These are phyloP conservation scores for Pseudofabraea citricarpa DNA, from an alignment of 2,329 filamentous ascomycete species.

Conservation along the genomic window DNA sequence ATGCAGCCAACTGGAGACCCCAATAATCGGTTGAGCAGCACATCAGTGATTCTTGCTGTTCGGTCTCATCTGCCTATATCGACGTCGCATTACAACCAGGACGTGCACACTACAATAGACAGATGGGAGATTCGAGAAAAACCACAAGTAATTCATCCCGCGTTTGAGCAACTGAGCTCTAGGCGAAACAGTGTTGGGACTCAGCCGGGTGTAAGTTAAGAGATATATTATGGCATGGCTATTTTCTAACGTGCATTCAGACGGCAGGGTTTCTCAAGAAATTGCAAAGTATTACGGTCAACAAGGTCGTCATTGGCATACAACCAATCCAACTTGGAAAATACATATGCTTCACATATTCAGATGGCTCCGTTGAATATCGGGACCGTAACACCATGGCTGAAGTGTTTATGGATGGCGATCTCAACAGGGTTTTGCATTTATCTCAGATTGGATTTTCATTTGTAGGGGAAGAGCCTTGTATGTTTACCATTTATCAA, in stretches of 20 bases:
- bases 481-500: constrained; percentile 35
- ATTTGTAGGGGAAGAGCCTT: constrained; percentile 61
- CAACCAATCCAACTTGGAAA: constrained; percentile 67
- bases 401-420: constrained; percentile 59
- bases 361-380: constrained; percentile 78
- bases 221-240: constrained; percentile 3
- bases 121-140: constrained; percentile 74
- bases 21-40: constrained; percentile 15
- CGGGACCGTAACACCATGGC: constrained; percentile 71
- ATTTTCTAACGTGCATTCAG: constrained; percentile 25
- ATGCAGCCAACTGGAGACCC: constrained; percentile 62
- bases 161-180: constrained; percentile 70
- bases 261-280: constrained; percentile 50
- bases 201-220: constrained; percentile 20
- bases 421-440: constrained; percentile 61
- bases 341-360: constrained; percentile 66
- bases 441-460: constrained; percentile 75
- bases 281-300: constrained; percentile 61
- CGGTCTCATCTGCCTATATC: constrained; percentile 57
- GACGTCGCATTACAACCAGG: constrained; percentile 54
- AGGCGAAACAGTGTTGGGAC: constrained; percentile 49
- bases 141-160: constrained; percentile 63
- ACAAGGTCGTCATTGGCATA: constrained; percentile 67
- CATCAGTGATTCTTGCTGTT: constrained; percentile 66
- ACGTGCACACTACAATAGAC: constrained; percentile 69